Conservation (phyloP, 495 filamentous ascomycete species). For the Clavariopsis aquatica region DNA sequence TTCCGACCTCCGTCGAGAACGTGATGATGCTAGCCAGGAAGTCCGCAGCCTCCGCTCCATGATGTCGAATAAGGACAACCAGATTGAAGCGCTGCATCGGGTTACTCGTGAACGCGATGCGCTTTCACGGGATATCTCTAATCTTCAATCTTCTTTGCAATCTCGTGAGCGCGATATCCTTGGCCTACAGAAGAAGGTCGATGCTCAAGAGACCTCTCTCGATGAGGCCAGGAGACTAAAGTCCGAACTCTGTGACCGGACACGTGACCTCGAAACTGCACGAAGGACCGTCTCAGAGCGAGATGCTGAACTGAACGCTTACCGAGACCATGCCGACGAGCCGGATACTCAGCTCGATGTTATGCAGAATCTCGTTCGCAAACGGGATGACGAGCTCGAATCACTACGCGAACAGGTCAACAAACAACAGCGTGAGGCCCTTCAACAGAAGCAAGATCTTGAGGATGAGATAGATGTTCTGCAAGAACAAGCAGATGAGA, state of each 20-base stretch:
- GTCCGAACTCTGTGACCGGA: slow-evolving; percentile 23
- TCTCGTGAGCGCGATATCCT: slow-evolving; percentile 30
- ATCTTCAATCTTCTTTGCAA: slow-evolving; percentile 16
- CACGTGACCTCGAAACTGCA: slow-evolving; percentile 33
- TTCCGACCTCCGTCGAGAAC: slow-evolving; percentile 22
- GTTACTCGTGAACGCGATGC: slow-evolving; percentile 52
- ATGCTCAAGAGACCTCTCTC: slow-evolving; percentile 39
- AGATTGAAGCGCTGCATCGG: slow-evolving; percentile 65
- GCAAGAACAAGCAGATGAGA: slow-evolving; percentile 46
- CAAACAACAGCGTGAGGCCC: slow-evolving; percentile 13
- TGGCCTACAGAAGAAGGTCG: slow-evolving; percentile 30
- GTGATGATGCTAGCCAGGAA: slow-evolving; percentile 25
- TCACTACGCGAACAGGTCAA: slow-evolving; percentile 29
- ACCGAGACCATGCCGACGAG: slow-evolving; percentile 28
- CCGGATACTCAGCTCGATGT: slow-evolving; percentile 34
- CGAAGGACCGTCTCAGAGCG: slow-evolving; percentile 27
- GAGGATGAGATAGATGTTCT: slow-evolving; percentile 52
- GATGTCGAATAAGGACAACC: slow-evolving; percentile 53
- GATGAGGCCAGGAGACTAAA: slow-evolving; percentile 36
- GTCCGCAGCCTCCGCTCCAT: slow-evolving; percentile 16
- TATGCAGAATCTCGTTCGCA: slow-evolving; percentile 32
- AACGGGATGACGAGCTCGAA: slow-evolving; percentile 37
- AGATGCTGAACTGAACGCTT: slow-evolving; percentile 28
- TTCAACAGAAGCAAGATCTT: slow-evolving; percentile 40
- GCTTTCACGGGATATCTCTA: slow-evolving; percentile 14